Evolutionary conservation across 345 rosid genomes (phyloP), one percentile per base, ranked within the genome.

Genomic region (Gossypium mustelinum): DNA sequence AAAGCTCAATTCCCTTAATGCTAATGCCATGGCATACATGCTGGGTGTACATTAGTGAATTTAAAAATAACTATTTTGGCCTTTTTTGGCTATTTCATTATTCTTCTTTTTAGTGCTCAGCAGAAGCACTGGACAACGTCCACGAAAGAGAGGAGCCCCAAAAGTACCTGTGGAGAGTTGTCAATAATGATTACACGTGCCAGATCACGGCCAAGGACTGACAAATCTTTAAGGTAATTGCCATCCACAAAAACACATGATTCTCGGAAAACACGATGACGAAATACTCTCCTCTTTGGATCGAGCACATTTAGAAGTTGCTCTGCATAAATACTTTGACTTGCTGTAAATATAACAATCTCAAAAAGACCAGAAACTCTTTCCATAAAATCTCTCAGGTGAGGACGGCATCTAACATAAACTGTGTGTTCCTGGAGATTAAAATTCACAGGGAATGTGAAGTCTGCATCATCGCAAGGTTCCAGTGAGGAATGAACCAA

Each of bases 301-400:
- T 96, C 99, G n/a, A 96, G 98, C 77, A 96, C 94, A 77, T 96
- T 93, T 76, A 96, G 87, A 72, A 96, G 98, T 73, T 96, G 98
- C 76, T 92, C 97, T 0, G 99, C 99, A 73, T 96, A 96, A 56
- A 96, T 93, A 70, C 98, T 93, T 82, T 92, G 98, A 81, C 99
- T 96, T 56, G 99, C 99, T 24, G 99, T 96, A 81, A 96, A 96
- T 80, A 96, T 92, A 57, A 92, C 87, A 60, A 96, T 90, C 89
- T 96, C 98, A 74, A 96, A 96, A 39, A 90, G 89, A 78, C 87
- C 48, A 11, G 98, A 80, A 72, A 89, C 94, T 81, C 93, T 84
- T 81, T 96, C 99, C 95, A 93, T 81, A 76, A 96, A 96, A 77
- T 92, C 97, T 75, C 82, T 85, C 67, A 96, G 90, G 82, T 90